Base-by-base conservation (phyloP, 192 early-diverging fungal genomes). In the Rhizoclosmatium globosum region DNA sequence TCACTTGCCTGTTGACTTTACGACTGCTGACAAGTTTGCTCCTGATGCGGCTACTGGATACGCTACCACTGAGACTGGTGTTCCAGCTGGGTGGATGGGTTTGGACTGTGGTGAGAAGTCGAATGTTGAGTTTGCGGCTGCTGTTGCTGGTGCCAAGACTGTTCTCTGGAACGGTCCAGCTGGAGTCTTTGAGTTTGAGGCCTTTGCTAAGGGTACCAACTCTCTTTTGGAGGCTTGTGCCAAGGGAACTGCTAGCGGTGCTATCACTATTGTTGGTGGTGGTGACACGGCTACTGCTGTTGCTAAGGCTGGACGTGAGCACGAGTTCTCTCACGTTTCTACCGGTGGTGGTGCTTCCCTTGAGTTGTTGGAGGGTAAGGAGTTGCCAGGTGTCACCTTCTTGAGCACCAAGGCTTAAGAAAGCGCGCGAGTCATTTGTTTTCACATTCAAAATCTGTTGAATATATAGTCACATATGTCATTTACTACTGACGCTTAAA, bases 111-210 rank as follows among this genome's bases (percentile, higher is more conserved):
- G 97, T 46, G 82, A 90, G 41, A 88, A 94, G 82, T 93, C 95
- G 44, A 92, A 93, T 83, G 85, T 88, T 77, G 79, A 85, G 76
- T 97, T 95, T 83, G 65, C 81, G 46, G 79, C 89, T 45, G 91
- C 87, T 43, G 93, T 98, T 58, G 68, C 84, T 72, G 73, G 81
- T 17, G 86, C 95, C 80, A 97, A 97, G 90, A 99, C 96, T 50
- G 95, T 99, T 62, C 90, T 99, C 71, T 99, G 97, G 97, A 99
- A 99, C 87, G 97, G 97, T 46, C 97, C 96, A 59, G 91, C 94
- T 80, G 97, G 97, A 80, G 97, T 99, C 47, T 99, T 99, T 85
- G 97, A 99, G 89, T 97, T 94, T 83, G 94, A 90, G n/a, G 94
- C 92, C 81, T 99, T 99, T 82, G 92, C 93, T 21, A 79, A 74